Conservation (phyloP, 768 basidiomycete species). For the Suillus subalutaceus region DNA sequence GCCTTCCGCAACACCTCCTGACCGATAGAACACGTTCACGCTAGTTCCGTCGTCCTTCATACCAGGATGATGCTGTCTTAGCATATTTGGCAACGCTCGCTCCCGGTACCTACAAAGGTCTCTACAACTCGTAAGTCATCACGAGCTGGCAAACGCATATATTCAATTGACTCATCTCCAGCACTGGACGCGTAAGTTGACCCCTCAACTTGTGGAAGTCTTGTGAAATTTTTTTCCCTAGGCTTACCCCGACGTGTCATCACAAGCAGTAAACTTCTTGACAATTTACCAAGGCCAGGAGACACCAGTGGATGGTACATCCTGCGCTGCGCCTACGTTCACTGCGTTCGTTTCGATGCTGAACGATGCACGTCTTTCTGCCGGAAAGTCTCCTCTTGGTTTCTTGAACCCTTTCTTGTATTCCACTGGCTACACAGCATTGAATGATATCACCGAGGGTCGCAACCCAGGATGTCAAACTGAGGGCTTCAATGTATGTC, state of each 20-base stretch:
- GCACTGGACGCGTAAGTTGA: slow-evolving; percentile 57
- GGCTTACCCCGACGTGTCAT: slow-evolving; percentile 70
- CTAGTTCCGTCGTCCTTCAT: slow-evolving; percentile 56
- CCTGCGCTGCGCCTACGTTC: slow-evolving; percentile 66
- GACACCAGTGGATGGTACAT: slow-evolving; percentile 59
- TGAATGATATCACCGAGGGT: slow-evolving; percentile 65
- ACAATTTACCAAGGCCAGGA: slow-evolving; percentile 47
- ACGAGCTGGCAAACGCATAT: background rate
- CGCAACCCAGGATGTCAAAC: slow-evolving; percentile 66
- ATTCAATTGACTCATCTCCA: slow-evolving; percentile 21
- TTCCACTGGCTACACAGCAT: slow-evolving; percentile 28
- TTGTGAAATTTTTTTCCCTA: slow-evolving; percentile 18
- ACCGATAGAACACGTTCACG: background rate
- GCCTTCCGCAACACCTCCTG: background rate
- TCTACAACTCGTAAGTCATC: slow-evolving; percentile 57
- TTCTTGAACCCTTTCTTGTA: slow-evolving; percentile 72
- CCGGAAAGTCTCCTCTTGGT: slow-evolving; percentile 50
- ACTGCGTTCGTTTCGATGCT: slow-evolving; percentile 65
- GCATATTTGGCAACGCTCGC: slow-evolving; percentile 49
- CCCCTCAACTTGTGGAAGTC: background rate
- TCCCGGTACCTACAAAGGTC: slow-evolving; percentile 53
- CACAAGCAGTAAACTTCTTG: slow-evolving; percentile 54
- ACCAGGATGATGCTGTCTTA: slow-evolving; percentile 50
- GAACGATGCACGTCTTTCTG: slow-evolving; percentile 59
- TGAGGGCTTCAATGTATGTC: slow-evolving; percentile 62